Evolutionary conservation across 2,329 filamentous ascomycete genomes (phyloP).

Genomic region (Chaetothyriales sp.): DNA sequence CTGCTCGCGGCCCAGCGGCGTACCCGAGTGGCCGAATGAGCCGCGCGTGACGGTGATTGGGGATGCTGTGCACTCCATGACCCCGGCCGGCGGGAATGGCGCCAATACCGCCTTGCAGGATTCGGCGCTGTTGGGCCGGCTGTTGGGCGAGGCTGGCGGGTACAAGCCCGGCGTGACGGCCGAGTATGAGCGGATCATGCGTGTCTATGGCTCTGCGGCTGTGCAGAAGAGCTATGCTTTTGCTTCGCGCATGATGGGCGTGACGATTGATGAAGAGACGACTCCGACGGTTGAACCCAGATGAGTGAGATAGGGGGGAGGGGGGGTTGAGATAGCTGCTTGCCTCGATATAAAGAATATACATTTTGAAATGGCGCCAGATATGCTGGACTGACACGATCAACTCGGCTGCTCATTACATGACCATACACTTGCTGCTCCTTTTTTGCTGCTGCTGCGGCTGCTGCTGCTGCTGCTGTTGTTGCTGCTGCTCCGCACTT

Average conservation of each 20-base stretch:
- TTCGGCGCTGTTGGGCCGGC: constrained; percentile 26
- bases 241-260: constrained; percentile 31
- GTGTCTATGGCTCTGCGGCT: constrained; percentile 40
- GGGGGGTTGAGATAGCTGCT: too few species aligned
- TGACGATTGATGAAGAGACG: constrained; percentile 32
- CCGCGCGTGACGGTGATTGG: constrained; percentile 28
- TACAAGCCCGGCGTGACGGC: constrained; percentile 26
- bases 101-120: constrained; percentile 33
- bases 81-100: constrained; percentile 31
- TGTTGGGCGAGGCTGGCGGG: constrained; percentile 39
- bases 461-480: not conserved
- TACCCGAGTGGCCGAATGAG: constrained; percentile 22
- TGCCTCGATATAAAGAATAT: not conserved
- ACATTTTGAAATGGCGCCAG: not conserved
- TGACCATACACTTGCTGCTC: constrained; percentile 12
- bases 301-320: too few species aligned
- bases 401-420: constrained; percentile 4
- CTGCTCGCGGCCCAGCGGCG: constrained; percentile 21
- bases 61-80: constrained; percentile 33
- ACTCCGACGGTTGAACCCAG: not conserved
- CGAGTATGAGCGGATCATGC: constrained; percentile 27
- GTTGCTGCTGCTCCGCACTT: not conserved
- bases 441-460: constrained; percentile 6
- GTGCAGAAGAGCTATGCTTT: constrained; percentile 40
- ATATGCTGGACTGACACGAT: not conserved